Evolutionary conservation across 805 yeast species (phyloP), one percentile per base, ranked within the genome.

Genomic region (Teunomyces tritomae): DNA sequence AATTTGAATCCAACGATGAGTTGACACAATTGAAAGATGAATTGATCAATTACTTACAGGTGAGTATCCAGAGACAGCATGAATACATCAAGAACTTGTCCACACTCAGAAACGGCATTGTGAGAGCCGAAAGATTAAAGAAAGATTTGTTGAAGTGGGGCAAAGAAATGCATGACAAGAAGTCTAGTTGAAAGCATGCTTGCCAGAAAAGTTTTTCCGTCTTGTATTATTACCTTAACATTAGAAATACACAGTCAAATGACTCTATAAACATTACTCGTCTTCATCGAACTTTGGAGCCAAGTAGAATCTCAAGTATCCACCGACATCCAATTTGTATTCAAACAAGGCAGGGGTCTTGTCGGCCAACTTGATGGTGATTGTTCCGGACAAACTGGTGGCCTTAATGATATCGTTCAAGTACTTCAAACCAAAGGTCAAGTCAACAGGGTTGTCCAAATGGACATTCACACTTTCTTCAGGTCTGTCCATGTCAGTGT

Each of bases 261-360:
- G 43, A 39, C 33, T 39, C 43, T 39, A 39, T 39, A 39, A 28
- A 39, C n/a, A 24, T 37, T 37, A 37, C 28, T 37, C 40, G 27
- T 37, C 96, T 54, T 91, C 98, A 56, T 87, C 96, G 66, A 94
- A 89, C 79, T 94, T 92, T 50, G 99, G 99, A 58, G 99, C 99
- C 68, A 94, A 80, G 80, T 88, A 94, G 81, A 87, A 94, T 67
- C 96, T 85, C 67, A 94, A 77, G 71, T 89, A 88, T 46, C 99
- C 99, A 68, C 92, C 87, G 28, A 68, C 76, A 53, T 89, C 84
- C 64, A 94, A 77, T 70, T 85, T 86, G 74, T 85, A 94, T 73
- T 92, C 97, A 63, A 94, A 89, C 67, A 90, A 74, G 36, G 97
- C 96, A 29, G 99, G 99, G 11, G 94, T 84, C 64, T 87, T 89